Percentiles rank a stretch among this genome's conserved stretches.
phyloP scores from a whole-genome alignment of 176 grass and related monocot genomes.

The Aegilops tauschii region DNA sequence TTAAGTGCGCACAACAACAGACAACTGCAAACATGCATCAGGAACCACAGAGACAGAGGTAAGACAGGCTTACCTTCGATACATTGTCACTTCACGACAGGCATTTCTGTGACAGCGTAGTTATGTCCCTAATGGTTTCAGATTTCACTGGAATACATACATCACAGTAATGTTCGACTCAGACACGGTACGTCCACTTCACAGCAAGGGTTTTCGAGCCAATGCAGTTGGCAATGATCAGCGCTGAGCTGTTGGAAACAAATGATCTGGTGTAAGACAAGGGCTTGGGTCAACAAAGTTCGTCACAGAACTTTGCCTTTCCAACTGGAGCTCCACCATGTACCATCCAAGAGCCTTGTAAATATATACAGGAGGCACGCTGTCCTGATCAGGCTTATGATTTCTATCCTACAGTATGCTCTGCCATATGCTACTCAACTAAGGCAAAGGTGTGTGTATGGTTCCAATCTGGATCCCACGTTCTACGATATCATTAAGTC shows the following conservation, averaged over 20 bases:
- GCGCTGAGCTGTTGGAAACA: conserved; percentile 15
- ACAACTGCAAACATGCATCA: neutral
- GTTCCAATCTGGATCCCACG: neutral
- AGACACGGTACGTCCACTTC: neutral
- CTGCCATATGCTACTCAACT: conserved; percentile 32
- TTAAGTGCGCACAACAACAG: neutral
- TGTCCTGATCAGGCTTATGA: conserved; percentile 19
- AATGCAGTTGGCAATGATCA: neutral
- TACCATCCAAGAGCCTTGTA: neutral
- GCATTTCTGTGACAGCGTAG: neutral
- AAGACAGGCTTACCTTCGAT: neutral
- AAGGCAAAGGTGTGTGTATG: neutral
- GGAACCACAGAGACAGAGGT: neutral
- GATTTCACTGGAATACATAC: neutral
- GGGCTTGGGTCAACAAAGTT: neutral
- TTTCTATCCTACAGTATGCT: conserved; percentile 30
- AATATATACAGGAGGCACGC: conserved; percentile 32
- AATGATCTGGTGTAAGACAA: neutral
- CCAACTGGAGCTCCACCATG: neutral
- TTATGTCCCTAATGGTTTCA: neutral
- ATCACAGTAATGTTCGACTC: neutral
- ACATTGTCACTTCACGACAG: neutral
- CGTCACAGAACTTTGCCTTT: neutral
- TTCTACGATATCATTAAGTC: neutral
- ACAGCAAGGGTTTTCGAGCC: neutral